Evolutionary conservation across 306 rosid genomes (phyloP).

Genomic region (Trifolium repens): DNA sequence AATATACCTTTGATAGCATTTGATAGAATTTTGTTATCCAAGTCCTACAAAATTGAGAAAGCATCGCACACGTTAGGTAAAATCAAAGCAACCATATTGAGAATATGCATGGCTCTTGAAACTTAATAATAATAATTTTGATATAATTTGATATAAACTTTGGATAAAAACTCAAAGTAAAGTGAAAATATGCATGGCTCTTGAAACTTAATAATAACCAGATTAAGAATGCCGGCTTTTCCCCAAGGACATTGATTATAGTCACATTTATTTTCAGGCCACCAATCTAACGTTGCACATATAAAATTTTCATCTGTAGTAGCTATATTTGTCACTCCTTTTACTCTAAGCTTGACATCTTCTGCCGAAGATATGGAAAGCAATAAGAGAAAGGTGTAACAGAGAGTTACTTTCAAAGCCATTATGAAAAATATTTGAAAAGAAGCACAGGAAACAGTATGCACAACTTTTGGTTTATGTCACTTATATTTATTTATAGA

Average conservation of each 20-base stretch:
- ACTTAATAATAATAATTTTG: too few species aligned
- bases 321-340: constrained; percentile 51
- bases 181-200: too few species aligned
- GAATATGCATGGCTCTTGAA: background rate
- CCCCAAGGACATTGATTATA: constrained; percentile 68
- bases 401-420: constrained; percentile 33
- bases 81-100: background rate
- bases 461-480: background rate
- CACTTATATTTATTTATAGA: background rate
- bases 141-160: too few species aligned
- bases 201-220: constrained; percentile 34
- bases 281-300: constrained; percentile 78
- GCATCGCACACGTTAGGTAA: background rate
- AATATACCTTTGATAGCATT: constrained; percentile 65
- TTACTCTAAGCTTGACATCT: constrained; percentile 45
- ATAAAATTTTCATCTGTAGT: constrained; percentile 59
- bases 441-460: background rate
- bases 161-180: too few species aligned
- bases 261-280: constrained; percentile 71
- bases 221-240: constrained; percentile 50
- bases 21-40: constrained; percentile 50
- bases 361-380: constrained; percentile 42
- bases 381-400: constrained; percentile 21
- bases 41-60: constrained; percentile 50
- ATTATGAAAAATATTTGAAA: background rate